Evolutionary conservation across 805 yeast genomes (phyloP), one percentile per base, ranked within the genome.

Genomic region (Nakazawaea peltata): DNA sequence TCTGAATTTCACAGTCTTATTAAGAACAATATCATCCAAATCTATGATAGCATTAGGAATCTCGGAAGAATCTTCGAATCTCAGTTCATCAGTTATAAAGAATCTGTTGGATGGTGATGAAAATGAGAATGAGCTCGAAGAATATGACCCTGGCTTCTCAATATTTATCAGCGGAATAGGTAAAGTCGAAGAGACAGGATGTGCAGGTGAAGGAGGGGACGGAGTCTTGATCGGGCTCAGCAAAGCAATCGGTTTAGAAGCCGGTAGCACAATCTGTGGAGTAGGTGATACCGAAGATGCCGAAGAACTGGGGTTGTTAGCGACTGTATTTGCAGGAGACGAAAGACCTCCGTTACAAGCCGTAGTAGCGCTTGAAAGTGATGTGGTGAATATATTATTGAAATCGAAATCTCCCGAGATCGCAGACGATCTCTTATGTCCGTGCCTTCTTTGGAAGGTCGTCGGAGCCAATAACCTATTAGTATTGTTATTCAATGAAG

Each of bases 351-450:
- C n/a, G n/a, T n/a, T n/a, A n/a, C n/a, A n/a, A n/a, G n/a, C n/a
- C n/a, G n/a, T n/a, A n/a, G n/a, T n/a, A n/a, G n/a, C n/a, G n/a
- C n/a, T n/a, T n/a, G n/a, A n/a, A n/a, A n/a, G n/a, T n/a, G n/a
- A n/a, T n/a, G n/a, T n/a, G n/a, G n/a, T n/a, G n/a, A 25, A 35
- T 19, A 19, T 32, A 21, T 26, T 30, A 19, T 17, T 32, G 28
- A 12, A 34, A 23, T 82, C 92, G 51, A 84, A 81, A 52, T 86
- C 95, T 4, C 92, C 92, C 7, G 92, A 81, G 5, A 86, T 79
- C 0, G 95, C 95, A 16, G 90, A 87, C 0, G 95, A 85, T 34
- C 95, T 63, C 48, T 84, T 73, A 49, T 86, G 95, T 30, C 83
- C 72, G 57, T 86, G 95, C 2, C 77, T 74, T 43, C 73, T 61